Percentiles rank a stretch among this genome's conserved stretches.
These are phyloP conservation scores for Actinomortierella ambigua DNA, from an alignment of 371 early-diverging fungal species.

Conservation along the genomic window DNA sequence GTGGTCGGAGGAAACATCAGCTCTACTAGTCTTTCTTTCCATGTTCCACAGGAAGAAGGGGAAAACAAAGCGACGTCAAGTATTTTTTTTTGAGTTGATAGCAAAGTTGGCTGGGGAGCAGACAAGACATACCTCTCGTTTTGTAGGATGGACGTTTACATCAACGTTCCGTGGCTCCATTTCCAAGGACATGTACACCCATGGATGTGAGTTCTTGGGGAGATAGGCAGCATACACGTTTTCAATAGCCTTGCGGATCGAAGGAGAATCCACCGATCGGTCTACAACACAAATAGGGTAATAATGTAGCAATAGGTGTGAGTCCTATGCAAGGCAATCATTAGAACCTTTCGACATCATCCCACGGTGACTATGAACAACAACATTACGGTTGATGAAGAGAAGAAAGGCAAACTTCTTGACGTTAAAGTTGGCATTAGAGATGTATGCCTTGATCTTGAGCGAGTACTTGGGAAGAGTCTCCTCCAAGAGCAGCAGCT, in stretches of 20 bases:
- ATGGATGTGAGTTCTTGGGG: conserved; percentile 89
- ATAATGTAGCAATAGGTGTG: conserved; percentile 6
- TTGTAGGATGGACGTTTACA: conserved; percentile 99
- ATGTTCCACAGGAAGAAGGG: not conserved
- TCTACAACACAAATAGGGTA: conserved; percentile 53
- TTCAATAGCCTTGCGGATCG: conserved; percentile 82
- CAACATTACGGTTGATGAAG: conserved; percentile 88
- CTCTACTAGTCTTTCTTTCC: not conserved
- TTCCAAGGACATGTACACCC: conserved; percentile 88
- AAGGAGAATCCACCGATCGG: conserved; percentile 84
- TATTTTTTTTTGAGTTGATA: not conserved
- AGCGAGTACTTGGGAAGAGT: conserved; percentile 53
- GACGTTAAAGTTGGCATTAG: conserved; percentile 84
- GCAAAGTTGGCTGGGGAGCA: not conserved
- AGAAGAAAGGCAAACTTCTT: conserved; percentile 82
- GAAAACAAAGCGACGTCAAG: not conserved
- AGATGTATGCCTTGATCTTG: conserved; percentile 70
- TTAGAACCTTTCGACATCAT: not conserved
- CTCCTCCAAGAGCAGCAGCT: conserved; percentile 65
- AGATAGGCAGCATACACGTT: conserved; percentile 78
- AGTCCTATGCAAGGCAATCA: not conserved
- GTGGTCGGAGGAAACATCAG: not conserved
- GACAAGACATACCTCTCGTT: conserved; percentile 73
- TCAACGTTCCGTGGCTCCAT: conserved; percentile 89
- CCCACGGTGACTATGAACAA: conserved; percentile 5